Evolutionary conservation across 1,139 yeast genomes (phyloP).

Genomic region (Wickerhamomyces sp.): DNA sequence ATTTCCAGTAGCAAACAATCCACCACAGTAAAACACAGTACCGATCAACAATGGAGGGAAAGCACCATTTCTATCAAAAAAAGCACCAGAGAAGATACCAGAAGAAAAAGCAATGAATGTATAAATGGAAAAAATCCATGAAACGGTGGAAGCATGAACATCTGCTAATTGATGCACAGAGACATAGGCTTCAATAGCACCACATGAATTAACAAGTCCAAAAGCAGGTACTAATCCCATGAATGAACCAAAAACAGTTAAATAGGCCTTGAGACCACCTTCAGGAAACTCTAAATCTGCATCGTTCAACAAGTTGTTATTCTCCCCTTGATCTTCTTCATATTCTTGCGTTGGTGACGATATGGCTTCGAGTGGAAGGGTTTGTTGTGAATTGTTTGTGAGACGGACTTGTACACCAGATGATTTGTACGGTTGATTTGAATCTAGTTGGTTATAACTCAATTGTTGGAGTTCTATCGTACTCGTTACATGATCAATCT

Average conservation of each 20-base stretch:
- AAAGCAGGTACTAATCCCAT: slow-evolving; percentile 59
- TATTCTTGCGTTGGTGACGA: not conserved
- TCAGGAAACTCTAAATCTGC: slow-evolving; percentile 40
- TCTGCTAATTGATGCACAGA: slow-evolving; percentile 41
- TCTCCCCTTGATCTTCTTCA: not conserved
- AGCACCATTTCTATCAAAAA: slow-evolving; percentile 59
- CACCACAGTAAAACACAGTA: slow-evolving; percentile 38
- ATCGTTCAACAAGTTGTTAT: slow-evolving; percentile 16
- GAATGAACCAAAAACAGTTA: slow-evolving; percentile 58
- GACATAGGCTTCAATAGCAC: slow-evolving; percentile 69
- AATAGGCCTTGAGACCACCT: slow-evolving; percentile 55
- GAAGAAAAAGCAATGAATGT: slow-evolving; percentile 52
- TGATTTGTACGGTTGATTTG: no score
- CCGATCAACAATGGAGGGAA: slow-evolving; percentile 32
- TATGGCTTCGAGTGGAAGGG: no score
- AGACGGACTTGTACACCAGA: no score
- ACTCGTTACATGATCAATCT: no score
- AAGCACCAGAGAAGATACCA: slow-evolving; percentile 52
- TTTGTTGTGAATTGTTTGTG: no score
- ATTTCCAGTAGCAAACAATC: slow-evolving; percentile 52
- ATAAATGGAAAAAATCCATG: slow-evolving; percentile 66
- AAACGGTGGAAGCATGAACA: slow-evolving; percentile 43
- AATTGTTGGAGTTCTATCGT: no score
- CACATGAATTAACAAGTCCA: slow-evolving; percentile 63
- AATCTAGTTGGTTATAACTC: no score